Base-by-base conservation (phyloP, 768 basidiomycete species). In the Boletus bicolor region DNA sequence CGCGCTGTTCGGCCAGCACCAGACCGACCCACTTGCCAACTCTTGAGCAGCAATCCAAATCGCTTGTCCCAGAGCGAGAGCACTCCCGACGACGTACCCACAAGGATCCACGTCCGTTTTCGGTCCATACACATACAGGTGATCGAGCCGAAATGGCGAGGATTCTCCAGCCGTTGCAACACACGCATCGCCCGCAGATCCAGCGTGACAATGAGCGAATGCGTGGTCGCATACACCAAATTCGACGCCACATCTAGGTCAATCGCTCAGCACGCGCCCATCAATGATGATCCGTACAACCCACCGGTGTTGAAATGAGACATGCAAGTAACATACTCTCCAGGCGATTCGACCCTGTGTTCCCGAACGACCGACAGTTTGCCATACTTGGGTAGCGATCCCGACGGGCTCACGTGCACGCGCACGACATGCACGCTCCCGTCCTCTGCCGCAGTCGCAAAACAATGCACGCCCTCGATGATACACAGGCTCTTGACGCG, bases 41-140 rank as follows among this genome's bases (percentile, higher is more conserved):
- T 91, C 69, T 89, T 90, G 59, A 98, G 77, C 5, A 89, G 75
- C 19, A 98, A 76, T 1, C 95, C 94, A 62, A 98, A 99, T 10
- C 96, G 87, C 42, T 93, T 84, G 73, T 99, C 97, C 94, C 95
- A 99, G 3, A 99, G 78, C 0, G 90, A 85, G 12, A 98, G 74
- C 14, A 88, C 83, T 6, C 96, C 97, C 2, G 82, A 83, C 3
- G 88, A 83, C 1, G 96, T 97, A 3, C 92, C 96, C 17, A 90
- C 85, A 12, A 97, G 77, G 26, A 96, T 78, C 96, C 96, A 98
- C 6, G 89, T 82, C 26, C 81, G 84, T 65, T 88, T 91, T 35
- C 84, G 83, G 68, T 96, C 94, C 44, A 93, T 70, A 62, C 92
- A 96, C 54, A 96, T 70, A 39, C 85, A 82, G 0, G 93, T 90